Conservation (phyloP, 805 yeast genomes). For the Tetrapisispora arboricola region DNA sequence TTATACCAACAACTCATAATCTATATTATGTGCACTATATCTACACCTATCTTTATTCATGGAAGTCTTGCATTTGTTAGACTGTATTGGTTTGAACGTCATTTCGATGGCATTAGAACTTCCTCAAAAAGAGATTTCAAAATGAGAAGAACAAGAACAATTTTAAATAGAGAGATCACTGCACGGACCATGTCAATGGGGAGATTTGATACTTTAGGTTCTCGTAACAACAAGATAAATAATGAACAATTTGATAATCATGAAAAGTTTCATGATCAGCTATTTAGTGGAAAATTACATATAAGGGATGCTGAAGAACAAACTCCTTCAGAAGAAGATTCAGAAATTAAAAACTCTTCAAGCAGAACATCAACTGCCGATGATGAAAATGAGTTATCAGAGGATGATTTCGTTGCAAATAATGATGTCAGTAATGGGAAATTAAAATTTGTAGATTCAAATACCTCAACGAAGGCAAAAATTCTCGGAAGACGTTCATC, state of each 20-base stretch:
- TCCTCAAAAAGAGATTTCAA: conserved; percentile 69
- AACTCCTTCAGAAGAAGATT: not conserved
- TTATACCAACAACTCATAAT: conserved; percentile 75
- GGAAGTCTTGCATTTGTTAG: conserved; percentile 67
- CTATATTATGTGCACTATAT: conserved; percentile 49
- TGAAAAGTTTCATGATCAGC: conserved; percentile 25
- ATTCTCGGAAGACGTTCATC: conserved; percentile 28
- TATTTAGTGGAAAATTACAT: conserved; percentile 28
- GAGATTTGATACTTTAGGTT: not conserved
- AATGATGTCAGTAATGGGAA: not conserved
- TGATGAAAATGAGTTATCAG: not conserved
- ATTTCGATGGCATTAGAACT: conserved; percentile 71
- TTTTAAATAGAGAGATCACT: conserved; percentile 26
- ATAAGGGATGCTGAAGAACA: conserved; percentile 22
- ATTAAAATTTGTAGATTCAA: conserved; percentile 5
- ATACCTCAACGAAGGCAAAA: conserved; percentile 16
- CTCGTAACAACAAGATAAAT: not conserved
- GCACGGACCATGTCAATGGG: conserved; percentile 15
- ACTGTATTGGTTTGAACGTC: conserved; percentile 79
- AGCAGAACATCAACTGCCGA: not conserved
- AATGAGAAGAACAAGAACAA: conserved; percentile 58
- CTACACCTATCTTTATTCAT: conserved; percentile 87
- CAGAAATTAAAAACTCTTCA: not conserved
- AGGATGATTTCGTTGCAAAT: not conserved
- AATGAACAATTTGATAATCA: conserved; percentile 1